A percentile compares a stretch with the other conserved stretches of the same genome.
These are phyloP conservation scores for Colletotrichum simmondsii DNA, from an alignment of 2,329 filamentous ascomycete genomes.

Conservation along the genomic window DNA sequence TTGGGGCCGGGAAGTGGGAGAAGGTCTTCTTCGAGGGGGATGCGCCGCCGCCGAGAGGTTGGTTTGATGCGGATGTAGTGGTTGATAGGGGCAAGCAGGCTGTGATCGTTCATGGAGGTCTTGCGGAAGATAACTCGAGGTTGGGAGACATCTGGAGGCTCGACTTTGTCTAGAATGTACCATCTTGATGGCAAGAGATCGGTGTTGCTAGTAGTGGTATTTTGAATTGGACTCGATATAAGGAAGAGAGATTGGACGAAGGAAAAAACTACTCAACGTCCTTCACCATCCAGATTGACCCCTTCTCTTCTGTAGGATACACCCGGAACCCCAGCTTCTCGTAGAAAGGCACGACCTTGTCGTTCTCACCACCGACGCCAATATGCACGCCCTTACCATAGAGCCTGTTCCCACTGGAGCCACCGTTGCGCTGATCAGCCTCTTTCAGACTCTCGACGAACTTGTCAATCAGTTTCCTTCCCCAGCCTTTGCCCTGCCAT, in stretches of 20 bases:
- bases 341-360: constrained; percentile 60
- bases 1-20: constrained; percentile 42
- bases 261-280: constrained; percentile 42
- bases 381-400: constrained; percentile 54
- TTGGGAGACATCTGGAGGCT: constrained; percentile 53
- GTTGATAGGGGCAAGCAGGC: constrained; percentile 30
- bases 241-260: not conserved
- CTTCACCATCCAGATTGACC: constrained; percentile 54
- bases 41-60: constrained; percentile 47
- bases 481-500: constrained; percentile 57
- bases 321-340: constrained; percentile 57
- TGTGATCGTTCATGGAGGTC: constrained; percentile 51
- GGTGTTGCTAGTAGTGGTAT: not conserved
- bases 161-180: not conserved
- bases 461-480: constrained; percentile 50
- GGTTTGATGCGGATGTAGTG: constrained; percentile 51
- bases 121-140: constrained; percentile 48
- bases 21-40: constrained; percentile 39
- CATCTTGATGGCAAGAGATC: not conserved
- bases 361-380: constrained; percentile 57
- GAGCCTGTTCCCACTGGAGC: constrained; percentile 24
- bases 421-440: constrained; percentile 23
- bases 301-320: constrained; percentile 46
- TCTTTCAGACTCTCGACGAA: constrained; percentile 52
- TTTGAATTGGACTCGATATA: not conserved